Evolutionary conservation across 2,329 filamentous ascomycete species (phyloP).

Genomic region (Triangularia setosa): DNA sequence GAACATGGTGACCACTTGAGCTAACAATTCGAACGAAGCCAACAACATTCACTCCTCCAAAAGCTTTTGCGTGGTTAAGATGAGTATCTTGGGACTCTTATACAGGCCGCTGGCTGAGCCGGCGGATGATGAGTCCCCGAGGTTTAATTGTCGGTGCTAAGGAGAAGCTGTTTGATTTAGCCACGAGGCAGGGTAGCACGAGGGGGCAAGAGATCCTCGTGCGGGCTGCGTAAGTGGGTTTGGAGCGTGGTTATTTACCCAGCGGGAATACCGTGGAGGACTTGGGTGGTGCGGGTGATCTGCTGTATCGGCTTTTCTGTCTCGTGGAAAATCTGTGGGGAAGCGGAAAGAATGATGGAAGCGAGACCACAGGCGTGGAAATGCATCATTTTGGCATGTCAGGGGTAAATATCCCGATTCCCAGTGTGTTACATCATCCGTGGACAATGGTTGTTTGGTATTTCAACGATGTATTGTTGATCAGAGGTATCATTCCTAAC

Average conservation of each 20-base stretch:
- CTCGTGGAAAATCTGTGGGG: background rate
- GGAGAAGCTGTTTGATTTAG: slow-evolving; percentile 15
- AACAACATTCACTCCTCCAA: background rate
- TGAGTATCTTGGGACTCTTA: slow-evolving; percentile 8
- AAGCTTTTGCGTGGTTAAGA: background rate
- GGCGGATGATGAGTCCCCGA: slow-evolving; percentile 21
- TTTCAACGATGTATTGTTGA: too few species aligned
- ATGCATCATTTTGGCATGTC: background rate
- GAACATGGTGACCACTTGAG: slow-evolving; percentile 9
- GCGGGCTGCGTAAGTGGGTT: background rate
- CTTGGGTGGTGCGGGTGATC: background rate
- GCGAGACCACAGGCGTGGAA: background rate
- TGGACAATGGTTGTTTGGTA: background rate
- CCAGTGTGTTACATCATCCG: too few species aligned
- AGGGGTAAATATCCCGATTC: background rate
- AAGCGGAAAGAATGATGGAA: background rate
- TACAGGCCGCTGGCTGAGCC: slow-evolving; percentile 1
- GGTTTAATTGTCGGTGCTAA: slow-evolving; percentile 13
- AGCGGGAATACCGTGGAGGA: background rate
- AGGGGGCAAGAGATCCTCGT: background rate
- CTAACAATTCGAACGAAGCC: background rate
- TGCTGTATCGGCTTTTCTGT: background rate
- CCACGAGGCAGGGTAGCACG: slow-evolving; percentile 7
- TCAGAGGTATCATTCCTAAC: background rate
- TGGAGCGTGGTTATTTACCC: background rate